A percentile compares a stretch with the other conserved stretches of the same genome.
Evolutionary conservation across 1,284 basidiomycete species (phyloP).

Genomic region (Spongiforma sp.): DNA sequence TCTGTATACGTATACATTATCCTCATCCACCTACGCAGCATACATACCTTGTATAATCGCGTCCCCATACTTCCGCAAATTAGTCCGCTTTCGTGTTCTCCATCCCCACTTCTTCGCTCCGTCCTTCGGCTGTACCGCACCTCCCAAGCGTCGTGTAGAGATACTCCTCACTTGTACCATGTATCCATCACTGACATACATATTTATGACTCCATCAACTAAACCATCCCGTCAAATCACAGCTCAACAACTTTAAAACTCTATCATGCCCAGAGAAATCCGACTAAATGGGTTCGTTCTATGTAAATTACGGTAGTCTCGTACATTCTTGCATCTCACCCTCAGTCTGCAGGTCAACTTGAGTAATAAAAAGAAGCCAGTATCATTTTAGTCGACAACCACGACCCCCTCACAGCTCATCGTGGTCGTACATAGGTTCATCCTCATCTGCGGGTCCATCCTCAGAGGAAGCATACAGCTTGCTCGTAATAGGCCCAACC

Average conservation of each 20-base stretch:
- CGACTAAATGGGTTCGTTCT: slow-evolving; percentile 14
- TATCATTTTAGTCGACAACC: slow-evolving; percentile 7
- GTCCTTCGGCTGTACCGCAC: neutral
- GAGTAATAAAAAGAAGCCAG: slow-evolving; percentile 15
- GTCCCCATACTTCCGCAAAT: slow-evolving; percentile 9
- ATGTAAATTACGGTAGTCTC: slow-evolving; percentile 13
- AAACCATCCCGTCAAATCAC: neutral
- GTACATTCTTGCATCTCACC: slow-evolving; percentile 1
- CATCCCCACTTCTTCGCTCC: neutral
- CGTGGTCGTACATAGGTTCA: slow-evolving; percentile 63
- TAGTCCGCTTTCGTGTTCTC: neutral
- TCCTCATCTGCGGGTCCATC: slow-evolving; percentile 55
- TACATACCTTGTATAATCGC: slow-evolving; percentile 22
- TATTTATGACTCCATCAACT: neutral
- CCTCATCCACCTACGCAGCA: slow-evolving; percentile 14
- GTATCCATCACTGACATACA: neutral
- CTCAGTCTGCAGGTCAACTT: neutral
- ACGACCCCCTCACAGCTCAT: slow-evolving; percentile 59
- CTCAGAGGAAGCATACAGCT: slow-evolving; percentile 68
- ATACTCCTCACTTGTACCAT: neutral
- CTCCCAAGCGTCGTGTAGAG: slow-evolving; percentile 10
- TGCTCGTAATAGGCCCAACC: slow-evolving; percentile 79
- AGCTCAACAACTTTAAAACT: slow-evolving; percentile 10
- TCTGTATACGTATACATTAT: slow-evolving; percentile 16
- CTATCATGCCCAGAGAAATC: neutral